Evolutionary conservation across 805 yeast genomes (phyloP).

Genomic region (Metschnikowia noctiluminum): DNA sequence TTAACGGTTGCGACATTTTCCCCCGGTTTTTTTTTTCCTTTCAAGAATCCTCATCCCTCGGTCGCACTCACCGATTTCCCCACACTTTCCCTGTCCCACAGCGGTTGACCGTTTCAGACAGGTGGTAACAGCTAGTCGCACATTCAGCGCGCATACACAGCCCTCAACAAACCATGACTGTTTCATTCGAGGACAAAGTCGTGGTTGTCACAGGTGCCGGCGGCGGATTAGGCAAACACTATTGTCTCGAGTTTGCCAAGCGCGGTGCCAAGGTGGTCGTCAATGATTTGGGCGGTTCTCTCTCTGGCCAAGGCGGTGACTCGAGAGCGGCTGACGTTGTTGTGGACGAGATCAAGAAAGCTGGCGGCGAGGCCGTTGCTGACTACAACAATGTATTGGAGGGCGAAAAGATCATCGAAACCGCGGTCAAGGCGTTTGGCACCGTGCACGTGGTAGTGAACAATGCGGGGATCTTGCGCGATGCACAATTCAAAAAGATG

Average conservation of each 20-base stretch:
- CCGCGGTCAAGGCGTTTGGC: constrained; percentile 85
- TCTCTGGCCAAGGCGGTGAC: constrained; percentile 68
- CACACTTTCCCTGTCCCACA: background rate
- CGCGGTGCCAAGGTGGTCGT: constrained; percentile 95
- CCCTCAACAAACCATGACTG: constrained; percentile 11
- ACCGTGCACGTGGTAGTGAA: constrained; percentile 84
- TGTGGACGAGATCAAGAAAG: constrained; percentile 72
- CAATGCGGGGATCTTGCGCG: constrained; percentile 94
- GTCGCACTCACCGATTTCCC: constrained; percentile 1
- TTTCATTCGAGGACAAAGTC: constrained; percentile 71
- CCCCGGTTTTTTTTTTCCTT: background rate
- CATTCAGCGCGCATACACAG: background rate
- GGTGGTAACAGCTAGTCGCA: background rate
- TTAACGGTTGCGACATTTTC: background rate
- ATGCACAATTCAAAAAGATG: constrained; percentile 84
- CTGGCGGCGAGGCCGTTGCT: constrained; percentile 87
- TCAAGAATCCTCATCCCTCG: background rate
- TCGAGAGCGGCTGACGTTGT: constrained; percentile 82
- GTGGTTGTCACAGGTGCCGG: constrained; percentile 97
- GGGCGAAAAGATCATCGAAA: constrained; percentile 79
- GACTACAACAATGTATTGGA: constrained; percentile 87
- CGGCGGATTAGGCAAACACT: constrained; percentile 89
- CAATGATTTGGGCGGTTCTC: constrained; percentile 86
- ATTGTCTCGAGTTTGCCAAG: constrained; percentile 81
- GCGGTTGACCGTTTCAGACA: background rate